phyloP scores from a whole-genome alignment of 2,329 filamentous ascomycete species.

The Cladosporium halotolerans region DNA sequence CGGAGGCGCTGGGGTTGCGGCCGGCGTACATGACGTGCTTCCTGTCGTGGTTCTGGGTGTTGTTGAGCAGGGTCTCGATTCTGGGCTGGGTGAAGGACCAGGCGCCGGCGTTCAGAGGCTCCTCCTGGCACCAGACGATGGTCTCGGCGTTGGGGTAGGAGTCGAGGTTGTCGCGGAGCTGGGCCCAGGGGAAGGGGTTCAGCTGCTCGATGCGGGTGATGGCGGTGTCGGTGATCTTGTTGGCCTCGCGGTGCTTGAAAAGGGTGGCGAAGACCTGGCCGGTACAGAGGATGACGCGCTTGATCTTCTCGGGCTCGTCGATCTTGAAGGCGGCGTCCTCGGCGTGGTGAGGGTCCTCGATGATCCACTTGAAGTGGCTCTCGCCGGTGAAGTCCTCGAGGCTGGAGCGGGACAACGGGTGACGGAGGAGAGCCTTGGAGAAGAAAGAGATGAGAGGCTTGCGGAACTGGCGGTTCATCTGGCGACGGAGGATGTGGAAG shows the following conservation, averaged over 20 bases:
- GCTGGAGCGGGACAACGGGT: conserved; percentile 81
- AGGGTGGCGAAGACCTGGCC: conserved; percentile 91
- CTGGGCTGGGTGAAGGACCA: conserved; percentile 98
- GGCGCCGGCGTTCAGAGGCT: conserved; percentile 92
- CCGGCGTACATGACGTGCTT: conserved; percentile 98
- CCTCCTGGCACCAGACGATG: conserved; percentile 95
- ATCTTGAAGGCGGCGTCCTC: conserved; percentile 54
- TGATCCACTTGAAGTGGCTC: conserved; percentile 95
- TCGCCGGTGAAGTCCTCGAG: conserved; percentile 89
- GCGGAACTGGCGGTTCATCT: conserved; percentile 98
- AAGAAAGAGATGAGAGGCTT: conserved; percentile 98
- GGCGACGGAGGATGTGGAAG: conserved; percentile 92
- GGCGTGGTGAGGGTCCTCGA: conserved; percentile 80
- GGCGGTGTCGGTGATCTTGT: conserved; percentile 82
- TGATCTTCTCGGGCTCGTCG: conserved; percentile 75
- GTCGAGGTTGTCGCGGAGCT: conserved; percentile 94
- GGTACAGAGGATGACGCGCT: conserved; percentile 88
- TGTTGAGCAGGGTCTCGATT: conserved; percentile 91
- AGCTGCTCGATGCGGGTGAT: conserved; percentile 96
- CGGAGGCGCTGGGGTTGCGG: conserved; percentile 84
- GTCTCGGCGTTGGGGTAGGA: conserved; percentile 95
- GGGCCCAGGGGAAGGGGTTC: conserved; percentile 97
- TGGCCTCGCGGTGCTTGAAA: conserved; percentile 80
- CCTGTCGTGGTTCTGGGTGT: conserved; percentile 85
- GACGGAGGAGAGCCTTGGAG: conserved; percentile 91